Percentiles rank a stretch among this genome's conserved stretches.
Conservation (phyloP, 2,329 filamentous ascomycete species). For the Sporothrix protearum region DNA sequence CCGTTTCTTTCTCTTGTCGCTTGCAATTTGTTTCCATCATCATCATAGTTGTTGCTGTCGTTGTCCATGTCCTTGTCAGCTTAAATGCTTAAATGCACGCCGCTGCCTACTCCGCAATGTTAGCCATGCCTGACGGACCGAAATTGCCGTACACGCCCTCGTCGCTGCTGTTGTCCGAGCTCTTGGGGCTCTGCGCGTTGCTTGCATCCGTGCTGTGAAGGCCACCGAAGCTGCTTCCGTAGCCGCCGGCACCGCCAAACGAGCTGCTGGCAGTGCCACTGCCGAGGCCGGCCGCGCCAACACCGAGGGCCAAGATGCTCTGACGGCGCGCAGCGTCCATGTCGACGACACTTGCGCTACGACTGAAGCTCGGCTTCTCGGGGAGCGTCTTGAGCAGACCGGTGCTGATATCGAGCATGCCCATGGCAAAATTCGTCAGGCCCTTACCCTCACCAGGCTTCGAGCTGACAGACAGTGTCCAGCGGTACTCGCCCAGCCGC, state of each 20-base stretch:
- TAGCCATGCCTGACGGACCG: conserved; percentile 33
- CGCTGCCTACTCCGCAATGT: conserved; percentile 27
- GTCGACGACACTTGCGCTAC: conserved; percentile 50
- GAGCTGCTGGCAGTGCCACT: conserved; percentile 32
- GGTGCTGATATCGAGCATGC: conserved; percentile 70
- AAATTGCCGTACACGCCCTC: conserved; percentile 53
- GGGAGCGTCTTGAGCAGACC: conserved; percentile 66
- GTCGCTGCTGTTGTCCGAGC: conserved; percentile 50
- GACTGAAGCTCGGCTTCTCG: conserved; percentile 64
- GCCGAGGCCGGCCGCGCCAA: conserved; percentile 19
- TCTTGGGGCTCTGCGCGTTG: conserved; percentile 50
- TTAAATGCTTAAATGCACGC: no score
- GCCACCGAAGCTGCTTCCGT: conserved; percentile 42
- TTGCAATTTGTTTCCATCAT: conserved; percentile 9
- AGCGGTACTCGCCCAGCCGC: conserved; percentile 82
- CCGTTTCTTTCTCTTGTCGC: neutral
- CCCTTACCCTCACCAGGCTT: conserved; percentile 60
- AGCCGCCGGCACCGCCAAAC: conserved; percentile 17
- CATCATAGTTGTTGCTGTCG: neutral
- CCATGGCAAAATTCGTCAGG: conserved; percentile 68
- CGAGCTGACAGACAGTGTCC: conserved; percentile 84
- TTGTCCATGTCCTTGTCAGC: neutral
- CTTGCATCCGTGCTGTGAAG: conserved; percentile 48
- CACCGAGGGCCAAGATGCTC: conserved; percentile 28
- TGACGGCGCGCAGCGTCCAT: conserved; percentile 37